phyloP scores from a whole-genome alignment of 768 basidiomycete species.

The Omphalotus guepiniiformis region DNA sequence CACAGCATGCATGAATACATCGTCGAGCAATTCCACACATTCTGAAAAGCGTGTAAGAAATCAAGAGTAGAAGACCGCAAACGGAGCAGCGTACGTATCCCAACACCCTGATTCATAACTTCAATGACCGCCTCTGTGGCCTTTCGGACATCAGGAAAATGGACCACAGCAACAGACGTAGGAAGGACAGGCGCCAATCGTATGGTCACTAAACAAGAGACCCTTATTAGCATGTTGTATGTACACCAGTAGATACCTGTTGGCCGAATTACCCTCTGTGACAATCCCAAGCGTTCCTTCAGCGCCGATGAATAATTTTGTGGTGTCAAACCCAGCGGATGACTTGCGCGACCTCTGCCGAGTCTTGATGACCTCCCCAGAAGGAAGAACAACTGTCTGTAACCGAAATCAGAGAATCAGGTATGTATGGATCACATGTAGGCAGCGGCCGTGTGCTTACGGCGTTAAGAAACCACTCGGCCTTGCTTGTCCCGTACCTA shows the following conservation, averaged over 20 bases:
- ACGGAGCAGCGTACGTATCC: constrained; percentile 55
- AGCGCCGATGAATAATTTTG: constrained; percentile 87
- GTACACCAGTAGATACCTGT: background rate
- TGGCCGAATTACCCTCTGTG: constrained; percentile 64
- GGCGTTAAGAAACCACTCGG: constrained; percentile 86
- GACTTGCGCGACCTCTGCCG: constrained; percentile 75
- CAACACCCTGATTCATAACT: constrained; percentile 66
- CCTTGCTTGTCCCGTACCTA: constrained; percentile 84
- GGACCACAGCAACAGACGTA: constrained; percentile 77
- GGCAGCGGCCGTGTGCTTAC: constrained; percentile 36
- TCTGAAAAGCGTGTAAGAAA: constrained; percentile 36
- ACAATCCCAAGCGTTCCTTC: constrained; percentile 80
- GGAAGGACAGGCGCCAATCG: constrained; percentile 78
- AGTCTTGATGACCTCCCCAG: constrained; percentile 89
- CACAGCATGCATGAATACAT: constrained; percentile 58
- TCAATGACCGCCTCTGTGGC: constrained; percentile 76
- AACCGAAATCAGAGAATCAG: no score
- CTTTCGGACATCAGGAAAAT: constrained; percentile 70
- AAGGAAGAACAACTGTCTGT: constrained; percentile 85
- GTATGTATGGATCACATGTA: background rate
- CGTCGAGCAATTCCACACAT: constrained; percentile 83
- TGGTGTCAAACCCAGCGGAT: constrained; percentile 82
- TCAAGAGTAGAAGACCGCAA: constrained; percentile 5
- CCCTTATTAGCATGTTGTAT: background rate
- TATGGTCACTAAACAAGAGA: constrained; percentile 54